Evolutionary conservation across 208 protist genomes (phyloP).

Genomic region (Crithidia brevicula): DNA sequence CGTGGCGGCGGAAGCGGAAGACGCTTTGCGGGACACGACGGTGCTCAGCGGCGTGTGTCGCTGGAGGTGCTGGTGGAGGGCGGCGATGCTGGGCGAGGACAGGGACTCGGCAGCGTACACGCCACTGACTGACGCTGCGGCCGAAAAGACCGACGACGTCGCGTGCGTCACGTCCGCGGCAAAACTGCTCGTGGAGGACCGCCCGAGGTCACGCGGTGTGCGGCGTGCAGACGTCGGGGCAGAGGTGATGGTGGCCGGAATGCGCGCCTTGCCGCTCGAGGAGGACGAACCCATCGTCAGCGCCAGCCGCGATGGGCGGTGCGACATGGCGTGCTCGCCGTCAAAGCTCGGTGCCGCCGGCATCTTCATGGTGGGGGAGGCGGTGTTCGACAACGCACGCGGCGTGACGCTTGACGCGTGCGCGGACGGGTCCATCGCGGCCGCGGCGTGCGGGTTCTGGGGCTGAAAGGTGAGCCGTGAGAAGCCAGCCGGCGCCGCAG

Average conservation of each 20-base stretch:
- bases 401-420: slow-evolving; percentile 4
- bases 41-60: no score
- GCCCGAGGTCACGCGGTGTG: not conserved
- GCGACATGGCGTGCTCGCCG: not conserved
- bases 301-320: slow-evolving; percentile 1
- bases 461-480: slow-evolving; percentile 3
- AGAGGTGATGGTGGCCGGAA: slow-evolving; percentile 4
- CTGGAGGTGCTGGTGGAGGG: not conserved
- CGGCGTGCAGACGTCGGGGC: slow-evolving; percentile 3
- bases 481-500: not conserved
- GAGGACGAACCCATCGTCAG: not conserved
- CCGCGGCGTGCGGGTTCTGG: not conserved
- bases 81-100: not conserved
- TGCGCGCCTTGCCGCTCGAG: slow-evolving; percentile 4
- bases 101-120: not conserved
- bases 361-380: slow-evolving; percentile 1
- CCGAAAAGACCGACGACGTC: not conserved
- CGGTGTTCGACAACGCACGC: slow-evolving; percentile 4
- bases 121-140: not conserved
- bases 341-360: not conserved
- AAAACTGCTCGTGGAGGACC: no score
- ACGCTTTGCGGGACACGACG: no score
- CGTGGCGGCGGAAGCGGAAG: no score
- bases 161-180: not conserved
- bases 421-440: not conserved